Evolutionary conservation across 495 filamentous ascomycete genomes (phyloP).

Genomic region (Daldinia decipiens): DNA sequence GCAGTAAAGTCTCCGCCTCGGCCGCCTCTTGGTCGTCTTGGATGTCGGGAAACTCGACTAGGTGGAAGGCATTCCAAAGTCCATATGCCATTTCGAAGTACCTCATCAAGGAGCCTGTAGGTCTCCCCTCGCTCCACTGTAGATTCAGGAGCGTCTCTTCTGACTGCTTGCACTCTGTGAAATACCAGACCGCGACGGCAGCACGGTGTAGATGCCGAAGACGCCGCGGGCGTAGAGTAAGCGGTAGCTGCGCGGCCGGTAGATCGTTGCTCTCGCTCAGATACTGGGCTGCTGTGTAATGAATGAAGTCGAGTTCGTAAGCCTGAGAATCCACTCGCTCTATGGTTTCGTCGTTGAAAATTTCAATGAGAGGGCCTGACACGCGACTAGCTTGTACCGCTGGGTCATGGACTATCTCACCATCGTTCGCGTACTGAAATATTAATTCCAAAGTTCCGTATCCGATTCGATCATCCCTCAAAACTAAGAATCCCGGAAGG

Average conservation of each 20-base stretch:
- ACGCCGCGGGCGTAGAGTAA: constrained; percentile 24
- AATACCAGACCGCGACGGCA: constrained; percentile 35
- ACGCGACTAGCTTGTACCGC: constrained; percentile 28
- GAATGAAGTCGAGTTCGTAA: constrained; percentile 39
- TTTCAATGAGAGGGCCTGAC: constrained; percentile 22
- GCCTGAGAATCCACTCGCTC: constrained; percentile 10
- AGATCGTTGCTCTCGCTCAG: constrained; percentile 27
- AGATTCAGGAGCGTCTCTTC: constrained; percentile 23
- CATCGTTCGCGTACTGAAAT: constrained; percentile 39
- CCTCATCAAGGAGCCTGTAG: not conserved
- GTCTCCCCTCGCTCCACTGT: constrained; percentile 1
- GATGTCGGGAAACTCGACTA: constrained; percentile 28
- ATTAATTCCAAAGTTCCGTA: constrained; percentile 37
- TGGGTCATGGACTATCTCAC: constrained; percentile 40
- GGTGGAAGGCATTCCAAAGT: constrained; percentile 37
- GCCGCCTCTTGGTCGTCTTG: constrained; percentile 28
- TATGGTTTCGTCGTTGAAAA: constrained; percentile 9
- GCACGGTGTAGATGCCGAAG: constrained; percentile 33
- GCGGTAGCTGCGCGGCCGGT: constrained; percentile 21
- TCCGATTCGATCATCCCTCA: constrained; percentile 19
- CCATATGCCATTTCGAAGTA: constrained; percentile 49
- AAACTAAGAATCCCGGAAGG: constrained; percentile 19
- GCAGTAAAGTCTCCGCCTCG: constrained; percentile 22
- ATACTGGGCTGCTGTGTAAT: constrained; percentile 45
- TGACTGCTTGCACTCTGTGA: constrained; percentile 20